These are phyloP conservation scores for Microcera coccophila DNA, from an alignment of 2,329 filamentous ascomycete species.

Conservation along the genomic window DNA sequence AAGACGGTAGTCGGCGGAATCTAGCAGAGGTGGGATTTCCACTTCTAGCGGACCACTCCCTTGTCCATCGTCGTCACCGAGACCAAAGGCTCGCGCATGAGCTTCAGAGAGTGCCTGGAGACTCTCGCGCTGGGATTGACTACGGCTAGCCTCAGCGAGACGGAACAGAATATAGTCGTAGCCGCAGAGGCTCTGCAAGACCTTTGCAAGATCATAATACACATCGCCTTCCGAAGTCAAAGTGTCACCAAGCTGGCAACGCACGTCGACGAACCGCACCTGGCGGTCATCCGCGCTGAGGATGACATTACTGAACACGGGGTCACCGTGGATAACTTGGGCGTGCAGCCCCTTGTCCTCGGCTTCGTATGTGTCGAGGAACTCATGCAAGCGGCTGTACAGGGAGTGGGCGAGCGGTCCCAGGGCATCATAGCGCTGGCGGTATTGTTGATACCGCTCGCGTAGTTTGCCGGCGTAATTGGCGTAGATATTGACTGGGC, in stretches of 20 bases:
- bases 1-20: background rate
- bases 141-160: slow-evolving; percentile 4
- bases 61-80: background rate
- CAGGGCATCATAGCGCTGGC: slow-evolving; percentile 21
- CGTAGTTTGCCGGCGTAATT: background rate
- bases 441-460: slow-evolving; percentile 18
- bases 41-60: too few relatives aligned
- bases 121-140: too few relatives aligned
- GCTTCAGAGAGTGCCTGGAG: too few relatives aligned
- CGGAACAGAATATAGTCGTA: slow-evolving; percentile 30
- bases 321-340: slow-evolving; percentile 28
- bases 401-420: slow-evolving; percentile 22
- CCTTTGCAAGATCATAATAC: slow-evolving; percentile 31
- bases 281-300: slow-evolving; percentile 22
- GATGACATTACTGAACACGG: slow-evolving; percentile 31
- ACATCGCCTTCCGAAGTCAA: slow-evolving; percentile 29
- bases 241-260: slow-evolving; percentile 26
- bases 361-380: slow-evolving; percentile 29
- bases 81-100: too few relatives aligned
- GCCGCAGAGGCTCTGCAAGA: slow-evolving; percentile 28
- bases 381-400: slow-evolving; percentile 24
- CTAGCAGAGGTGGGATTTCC: background rate
- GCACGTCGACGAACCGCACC: slow-evolving; percentile 30
- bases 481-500: slow-evolving; percentile 16
- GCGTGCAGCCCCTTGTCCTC: slow-evolving; percentile 25